These are phyloP conservation scores for Tolypocladium nubicola DNA, from an alignment of 2,329 filamentous ascomycete genomes.

Conservation along the genomic window DNA sequence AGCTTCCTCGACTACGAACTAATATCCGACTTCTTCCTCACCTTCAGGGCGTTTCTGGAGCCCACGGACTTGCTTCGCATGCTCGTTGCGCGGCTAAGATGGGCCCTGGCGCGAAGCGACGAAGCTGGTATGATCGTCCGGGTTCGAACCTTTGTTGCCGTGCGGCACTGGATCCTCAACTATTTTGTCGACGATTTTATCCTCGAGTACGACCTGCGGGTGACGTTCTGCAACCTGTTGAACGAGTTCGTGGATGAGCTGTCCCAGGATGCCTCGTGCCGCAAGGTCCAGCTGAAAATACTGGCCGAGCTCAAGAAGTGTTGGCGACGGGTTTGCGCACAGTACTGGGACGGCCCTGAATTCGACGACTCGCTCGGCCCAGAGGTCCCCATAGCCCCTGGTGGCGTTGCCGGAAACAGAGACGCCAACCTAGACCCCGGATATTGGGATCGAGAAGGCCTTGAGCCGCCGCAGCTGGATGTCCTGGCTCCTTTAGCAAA, in stretches of 20 bases:
- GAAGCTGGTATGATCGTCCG: conserved; percentile 89
- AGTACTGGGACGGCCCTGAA: conserved; percentile 76
- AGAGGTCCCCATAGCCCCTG: conserved; percentile 61
- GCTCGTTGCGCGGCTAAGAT: conserved; percentile 73
- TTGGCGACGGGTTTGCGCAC: conserved; percentile 81
- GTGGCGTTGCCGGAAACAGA: conserved; percentile 57
- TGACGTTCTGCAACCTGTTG: conserved; percentile 69
- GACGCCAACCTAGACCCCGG: conserved; percentile 43
- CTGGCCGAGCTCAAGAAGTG: conserved; percentile 92
- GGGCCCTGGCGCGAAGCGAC: conserved; percentile 72
- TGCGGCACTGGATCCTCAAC: conserved; percentile 95
- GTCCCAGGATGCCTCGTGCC: conserved; percentile 28
- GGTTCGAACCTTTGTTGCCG: conserved; percentile 87
- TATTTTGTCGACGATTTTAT: conserved; percentile 96
- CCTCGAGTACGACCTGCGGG: conserved; percentile 59
- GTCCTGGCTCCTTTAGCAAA: conserved; percentile 21
- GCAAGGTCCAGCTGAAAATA: conserved; percentile 64
- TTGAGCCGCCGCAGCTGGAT: conserved; percentile 33
- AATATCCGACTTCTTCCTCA: conserved; percentile 95
- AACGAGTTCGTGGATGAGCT: conserved; percentile 57
- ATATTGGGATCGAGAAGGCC: conserved; percentile 38
- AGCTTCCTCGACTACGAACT: conserved; percentile 95
- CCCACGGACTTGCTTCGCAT: conserved; percentile 68
- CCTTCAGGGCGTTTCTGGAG: conserved; percentile 79
- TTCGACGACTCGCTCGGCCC: conserved; percentile 51